A percentile compares a stretch with the other conserved stretches of the same genome.
Conservation (phyloP, 2,329 filamentous ascomycete genomes). For the Fusarium tjaetaba region DNA sequence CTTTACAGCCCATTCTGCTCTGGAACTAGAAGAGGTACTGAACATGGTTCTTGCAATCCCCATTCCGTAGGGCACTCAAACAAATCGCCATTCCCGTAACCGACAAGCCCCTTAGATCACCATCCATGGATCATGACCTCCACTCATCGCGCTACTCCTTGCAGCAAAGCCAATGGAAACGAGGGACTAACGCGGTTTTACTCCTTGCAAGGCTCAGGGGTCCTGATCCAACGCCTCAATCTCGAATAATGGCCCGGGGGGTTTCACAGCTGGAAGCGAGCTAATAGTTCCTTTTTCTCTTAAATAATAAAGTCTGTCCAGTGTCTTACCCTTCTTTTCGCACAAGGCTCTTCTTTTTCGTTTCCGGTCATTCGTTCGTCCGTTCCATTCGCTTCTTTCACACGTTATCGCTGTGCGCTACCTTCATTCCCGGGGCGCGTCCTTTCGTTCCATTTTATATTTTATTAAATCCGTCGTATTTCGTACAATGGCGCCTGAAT, state of each 20-base stretch:
- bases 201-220: constrained; percentile 22
- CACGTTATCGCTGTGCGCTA: constrained; percentile 15
- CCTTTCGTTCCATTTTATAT: background rate
- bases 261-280: constrained; percentile 17
- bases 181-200: constrained; percentile 1
- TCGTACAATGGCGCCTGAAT: constrained; percentile 37
- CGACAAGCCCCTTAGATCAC: constrained; percentile 21
- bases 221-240: background rate
- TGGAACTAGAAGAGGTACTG: background rate
- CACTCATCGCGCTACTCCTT: background rate
- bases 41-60: background rate
- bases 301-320: constrained; percentile 23
- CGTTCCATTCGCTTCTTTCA: constrained; percentile 5
- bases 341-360: background rate
- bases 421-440: background rate
- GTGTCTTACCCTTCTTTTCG: constrained; percentile 1
- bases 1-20: background rate
- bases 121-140: background rate
- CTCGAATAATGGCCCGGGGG: background rate
- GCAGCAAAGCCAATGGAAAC: constrained; percentile 16
- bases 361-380: constrained; percentile 4
- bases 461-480: background rate
- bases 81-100: constrained; percentile 17
- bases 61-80: background rate
- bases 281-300: background rate